These are phyloP conservation scores for Cladosporium sp. DNA, from an alignment of 2,329 filamentous ascomycete species.

Conservation along the genomic window DNA sequence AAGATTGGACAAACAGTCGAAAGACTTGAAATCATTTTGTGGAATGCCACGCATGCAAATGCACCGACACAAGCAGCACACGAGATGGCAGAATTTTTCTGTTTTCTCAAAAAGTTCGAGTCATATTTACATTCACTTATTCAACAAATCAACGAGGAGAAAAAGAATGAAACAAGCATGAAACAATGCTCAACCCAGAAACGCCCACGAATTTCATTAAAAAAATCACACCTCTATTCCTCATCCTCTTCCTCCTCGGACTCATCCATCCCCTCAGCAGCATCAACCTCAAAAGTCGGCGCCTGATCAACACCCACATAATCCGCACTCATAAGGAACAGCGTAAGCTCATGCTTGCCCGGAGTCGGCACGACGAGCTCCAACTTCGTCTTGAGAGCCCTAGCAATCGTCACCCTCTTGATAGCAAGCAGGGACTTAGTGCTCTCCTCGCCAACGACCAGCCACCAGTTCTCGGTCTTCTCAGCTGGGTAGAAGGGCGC, in stretches of 20 bases:
- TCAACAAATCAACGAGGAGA: too few relatives aligned
- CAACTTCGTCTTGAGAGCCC: constrained; percentile 69
- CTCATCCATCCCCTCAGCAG: constrained; percentile 90
- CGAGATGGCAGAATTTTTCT: too few relatives aligned
- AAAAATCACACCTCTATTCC: neutral
- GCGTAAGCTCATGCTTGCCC: constrained; percentile 80
- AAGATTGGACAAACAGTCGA: too few relatives aligned
- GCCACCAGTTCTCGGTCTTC: constrained; percentile 98
- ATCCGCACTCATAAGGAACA: constrained; percentile 95
- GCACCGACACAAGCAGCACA: too few relatives aligned
- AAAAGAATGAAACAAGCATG: too few relatives aligned
- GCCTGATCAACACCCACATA: constrained; percentile 98
- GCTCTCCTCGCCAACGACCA: constrained; percentile 89
- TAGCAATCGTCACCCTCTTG: constrained; percentile 85
- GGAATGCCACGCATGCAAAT: too few relatives aligned
- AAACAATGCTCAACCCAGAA: too few relatives aligned
- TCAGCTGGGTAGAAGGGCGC: constrained; percentile 88
- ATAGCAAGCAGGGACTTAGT: constrained; percentile 84
- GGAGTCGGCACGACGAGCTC: constrained; percentile 83
- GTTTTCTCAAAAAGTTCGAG: too few relatives aligned
- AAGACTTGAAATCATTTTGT: too few relatives aligned
- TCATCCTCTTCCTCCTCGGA: constrained; percentile 75
- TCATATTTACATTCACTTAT: too few relatives aligned
- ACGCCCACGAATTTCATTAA: too few relatives aligned
- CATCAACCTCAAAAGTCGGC: constrained; percentile 77